Conservation (phyloP, 371 early-diverging fungal genomes). For the Actinomucor elegans region DNA sequence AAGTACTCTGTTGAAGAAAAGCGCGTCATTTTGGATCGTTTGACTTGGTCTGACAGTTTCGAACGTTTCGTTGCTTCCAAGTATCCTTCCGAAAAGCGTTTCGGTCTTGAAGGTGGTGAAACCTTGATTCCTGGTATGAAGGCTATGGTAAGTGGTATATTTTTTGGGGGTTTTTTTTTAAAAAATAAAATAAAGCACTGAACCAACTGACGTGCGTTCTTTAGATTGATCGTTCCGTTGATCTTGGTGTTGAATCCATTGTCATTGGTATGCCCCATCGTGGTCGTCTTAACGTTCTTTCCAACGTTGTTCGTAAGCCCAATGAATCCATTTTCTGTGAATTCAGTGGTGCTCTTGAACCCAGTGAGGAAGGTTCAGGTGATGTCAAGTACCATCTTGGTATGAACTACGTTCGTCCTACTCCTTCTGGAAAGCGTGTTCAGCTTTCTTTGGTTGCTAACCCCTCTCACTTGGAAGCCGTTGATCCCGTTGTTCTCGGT, state of each 20-base stretch:
- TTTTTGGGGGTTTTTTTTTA: no score
- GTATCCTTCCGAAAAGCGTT: slow-evolving; percentile 96
- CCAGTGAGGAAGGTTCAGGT: slow-evolving; percentile 92
- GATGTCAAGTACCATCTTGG: slow-evolving; percentile 98
- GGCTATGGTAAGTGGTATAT: slow-evolving; percentile 71
- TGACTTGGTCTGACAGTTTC: slow-evolving; percentile 96
- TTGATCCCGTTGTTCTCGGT: slow-evolving; percentile 96
- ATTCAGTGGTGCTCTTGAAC: slow-evolving; percentile 79
- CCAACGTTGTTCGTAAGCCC: slow-evolving; percentile 97
- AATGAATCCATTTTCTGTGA: slow-evolving; percentile 97
- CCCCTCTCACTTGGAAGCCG: slow-evolving; percentile 98
- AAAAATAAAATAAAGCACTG: no score
- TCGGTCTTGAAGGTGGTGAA: slow-evolving; percentile 98
- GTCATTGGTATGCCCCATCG: slow-evolving; percentile 99
- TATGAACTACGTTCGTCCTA: slow-evolving; percentile 95
- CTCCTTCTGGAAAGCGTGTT: slow-evolving; percentile 93
- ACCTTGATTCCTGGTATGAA: slow-evolving; percentile 97
- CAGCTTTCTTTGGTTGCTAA: slow-evolving; percentile 96
- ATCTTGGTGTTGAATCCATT: slow-evolving; percentile 90
- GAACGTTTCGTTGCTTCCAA: slow-evolving; percentile 95
- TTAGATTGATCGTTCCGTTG: slow-evolving; percentile 90
- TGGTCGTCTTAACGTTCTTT: slow-evolving; percentile 96
- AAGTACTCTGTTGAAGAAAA: slow-evolving; percentile 86
- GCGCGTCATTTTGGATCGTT: slow-evolving; percentile 87
- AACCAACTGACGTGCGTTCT: neutral